These are phyloP conservation scores for Quercus lobata DNA, from an alignment of 331 rosid species.

Conservation along the genomic window DNA sequence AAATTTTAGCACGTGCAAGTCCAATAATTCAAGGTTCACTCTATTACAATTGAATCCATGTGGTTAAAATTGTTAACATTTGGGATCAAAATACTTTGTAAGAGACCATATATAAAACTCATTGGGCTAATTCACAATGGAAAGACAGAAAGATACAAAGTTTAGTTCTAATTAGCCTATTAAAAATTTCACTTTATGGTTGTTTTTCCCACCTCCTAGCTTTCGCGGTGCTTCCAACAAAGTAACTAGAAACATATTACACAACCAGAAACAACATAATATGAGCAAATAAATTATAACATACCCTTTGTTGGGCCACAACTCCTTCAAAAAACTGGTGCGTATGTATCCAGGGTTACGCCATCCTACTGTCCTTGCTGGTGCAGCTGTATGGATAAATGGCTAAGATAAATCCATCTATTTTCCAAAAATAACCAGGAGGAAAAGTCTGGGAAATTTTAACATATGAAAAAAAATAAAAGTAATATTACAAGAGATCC, in stretches of 20 bases:
- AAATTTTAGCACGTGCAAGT: not conserved
- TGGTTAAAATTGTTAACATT: not conserved
- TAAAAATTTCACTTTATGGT: too few species aligned
- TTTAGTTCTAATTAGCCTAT: too few species aligned
- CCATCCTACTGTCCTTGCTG: slow-evolving; percentile 98
- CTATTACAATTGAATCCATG: not conserved
- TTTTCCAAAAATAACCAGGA: not conserved
- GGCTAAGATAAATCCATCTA: not conserved
- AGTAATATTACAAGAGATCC: too few species aligned
- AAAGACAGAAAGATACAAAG: too few species aligned
- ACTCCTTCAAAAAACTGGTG: slow-evolving; percentile 71
- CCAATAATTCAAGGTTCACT: not conserved
- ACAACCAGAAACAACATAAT: not conserved
- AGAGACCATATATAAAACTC: too few species aligned
- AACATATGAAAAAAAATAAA: not conserved
- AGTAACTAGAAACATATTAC: not conserved
- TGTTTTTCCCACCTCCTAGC: not conserved
- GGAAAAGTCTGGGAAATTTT: not conserved
- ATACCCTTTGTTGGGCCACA: slow-evolving; percentile 84
- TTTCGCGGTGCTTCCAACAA: not conserved
- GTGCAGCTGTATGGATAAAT: slow-evolving; percentile 56
- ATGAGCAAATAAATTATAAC: slow-evolving; percentile 2
- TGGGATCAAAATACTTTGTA: not conserved
- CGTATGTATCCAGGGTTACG: slow-evolving; percentile 91
- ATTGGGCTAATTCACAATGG: too few species aligned